Conservation (phyloP, 2,329 filamentous ascomycete genomes). For the Chaetomium sp. region DNA sequence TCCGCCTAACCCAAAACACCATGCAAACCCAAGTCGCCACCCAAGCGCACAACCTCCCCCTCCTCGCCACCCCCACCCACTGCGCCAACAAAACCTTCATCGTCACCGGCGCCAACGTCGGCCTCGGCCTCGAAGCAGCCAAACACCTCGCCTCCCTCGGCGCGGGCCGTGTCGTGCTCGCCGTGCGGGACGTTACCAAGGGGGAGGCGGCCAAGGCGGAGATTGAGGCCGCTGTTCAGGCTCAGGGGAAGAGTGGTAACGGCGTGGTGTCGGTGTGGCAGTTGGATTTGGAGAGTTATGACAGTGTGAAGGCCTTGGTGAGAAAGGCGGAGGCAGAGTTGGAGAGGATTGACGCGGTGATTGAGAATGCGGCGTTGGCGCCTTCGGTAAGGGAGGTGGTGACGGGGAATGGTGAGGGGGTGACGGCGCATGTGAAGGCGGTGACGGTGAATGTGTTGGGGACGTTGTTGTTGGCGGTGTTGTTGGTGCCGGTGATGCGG, state of each 20-base stretch:
- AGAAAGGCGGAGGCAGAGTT: slow-evolving; percentile 22
- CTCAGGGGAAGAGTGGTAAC: not conserved
- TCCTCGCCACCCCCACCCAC: not conserved
- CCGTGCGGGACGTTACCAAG: slow-evolving; percentile 30
- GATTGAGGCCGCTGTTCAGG: slow-evolving; percentile 20
- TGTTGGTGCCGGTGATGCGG: too few species aligned
- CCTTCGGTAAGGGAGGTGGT: slow-evolving; percentile 26
- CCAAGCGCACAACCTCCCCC: slow-evolving; percentile 13
- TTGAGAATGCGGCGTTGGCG: slow-evolving; percentile 22
- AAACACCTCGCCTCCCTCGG: slow-evolving; percentile 32
- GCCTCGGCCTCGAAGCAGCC: slow-evolving; percentile 36
- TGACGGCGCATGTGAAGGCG: not conserved
- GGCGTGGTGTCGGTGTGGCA: slow-evolving; percentile 30
- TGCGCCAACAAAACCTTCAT: slow-evolving; percentile 26
- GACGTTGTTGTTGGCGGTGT: too few species aligned
- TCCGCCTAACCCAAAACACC: too few species aligned
- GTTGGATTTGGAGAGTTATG: slow-evolving; percentile 36
- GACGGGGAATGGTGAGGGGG: not conserved
- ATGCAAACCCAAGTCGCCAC: not conserved
- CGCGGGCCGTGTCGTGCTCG: slow-evolving; percentile 35
- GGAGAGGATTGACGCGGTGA: slow-evolving; percentile 9
- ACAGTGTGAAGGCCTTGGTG: slow-evolving; percentile 35
- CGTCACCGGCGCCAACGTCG: slow-evolving; percentile 39
- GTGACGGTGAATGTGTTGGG: too few species aligned
- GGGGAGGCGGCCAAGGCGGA: slow-evolving; percentile 28